Conservation (phyloP, 345 rosid genomes). For the Populus alba region DNA sequence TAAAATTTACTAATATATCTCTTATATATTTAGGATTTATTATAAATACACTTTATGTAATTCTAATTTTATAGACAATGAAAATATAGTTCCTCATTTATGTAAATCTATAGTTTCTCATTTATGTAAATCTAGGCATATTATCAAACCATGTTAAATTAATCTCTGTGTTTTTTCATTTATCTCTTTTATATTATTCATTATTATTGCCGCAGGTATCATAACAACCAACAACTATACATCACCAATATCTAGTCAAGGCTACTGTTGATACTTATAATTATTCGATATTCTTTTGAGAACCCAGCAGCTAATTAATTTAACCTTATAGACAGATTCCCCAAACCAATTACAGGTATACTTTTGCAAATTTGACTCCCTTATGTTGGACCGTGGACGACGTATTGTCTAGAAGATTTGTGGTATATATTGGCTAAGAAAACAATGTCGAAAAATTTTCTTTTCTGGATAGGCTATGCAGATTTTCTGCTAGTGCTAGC, state of each 20-base stretch:
- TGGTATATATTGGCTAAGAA: neutral
- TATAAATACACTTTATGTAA: too few species aligned
- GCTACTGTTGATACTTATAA: neutral
- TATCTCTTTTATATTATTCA: too few species aligned
- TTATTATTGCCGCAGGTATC: too few species aligned
- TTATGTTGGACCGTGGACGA: constrained; percentile 1
- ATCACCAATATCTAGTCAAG: neutral
- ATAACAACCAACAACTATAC: neutral
- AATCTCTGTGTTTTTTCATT: too few species aligned
- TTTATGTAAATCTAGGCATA: too few species aligned
- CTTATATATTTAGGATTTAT: too few species aligned
- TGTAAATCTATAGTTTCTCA: too few species aligned
- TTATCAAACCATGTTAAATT: too few species aligned
- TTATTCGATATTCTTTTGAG: neutral
- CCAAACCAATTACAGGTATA: neutral
- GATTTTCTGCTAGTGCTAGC: constrained; percentile 4
- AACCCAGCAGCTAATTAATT: neutral
- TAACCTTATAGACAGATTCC: constrained; percentile 4
- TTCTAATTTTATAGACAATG: too few species aligned
- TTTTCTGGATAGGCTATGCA: neutral
- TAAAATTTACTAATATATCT: too few species aligned
- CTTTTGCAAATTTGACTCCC: constrained; percentile 17
- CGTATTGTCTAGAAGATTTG: constrained; percentile 12
- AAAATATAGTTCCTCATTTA: too few species aligned
- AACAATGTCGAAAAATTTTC: neutral